A percentile compares a stretch with the other conserved stretches of the same genome.
phyloP scores from a whole-genome alignment of 2,329 filamentous ascomycete species.

The Diaporthe caulivora region DNA sequence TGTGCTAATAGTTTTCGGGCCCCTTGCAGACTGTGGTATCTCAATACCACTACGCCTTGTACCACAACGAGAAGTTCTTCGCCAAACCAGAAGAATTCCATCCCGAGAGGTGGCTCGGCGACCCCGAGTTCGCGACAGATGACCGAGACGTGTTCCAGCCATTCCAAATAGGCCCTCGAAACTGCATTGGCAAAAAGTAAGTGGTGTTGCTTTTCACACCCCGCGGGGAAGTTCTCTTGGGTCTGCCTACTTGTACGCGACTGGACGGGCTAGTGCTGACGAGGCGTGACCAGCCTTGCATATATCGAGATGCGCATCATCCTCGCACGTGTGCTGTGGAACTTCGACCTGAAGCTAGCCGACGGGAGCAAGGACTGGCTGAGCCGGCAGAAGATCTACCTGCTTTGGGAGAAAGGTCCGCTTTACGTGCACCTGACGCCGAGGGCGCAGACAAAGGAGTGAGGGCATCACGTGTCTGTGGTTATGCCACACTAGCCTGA shows the following conservation, averaged over 20 bases:
- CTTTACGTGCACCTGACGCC: constrained; percentile 46
- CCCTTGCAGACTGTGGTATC: constrained; percentile 47
- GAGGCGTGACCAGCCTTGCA: constrained; percentile 46
- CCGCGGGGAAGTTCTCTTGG: too few species aligned
- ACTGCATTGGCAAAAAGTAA: constrained; percentile 50
- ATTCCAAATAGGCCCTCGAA: constrained; percentile 48
- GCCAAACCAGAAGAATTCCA: constrained; percentile 48
- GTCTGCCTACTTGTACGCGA: neutral
- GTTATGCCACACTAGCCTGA: neutral
- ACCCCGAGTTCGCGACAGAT: constrained; percentile 36
- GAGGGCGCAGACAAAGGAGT: constrained; percentile 4
- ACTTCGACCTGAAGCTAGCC: constrained; percentile 49
- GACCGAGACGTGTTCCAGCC: constrained; percentile 43
- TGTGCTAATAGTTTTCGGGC: neutral
- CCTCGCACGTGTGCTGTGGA: constrained; percentile 49
- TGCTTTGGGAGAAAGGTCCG: constrained; percentile 48
- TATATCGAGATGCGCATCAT: constrained; percentile 53
- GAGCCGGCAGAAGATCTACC: constrained; percentile 44
- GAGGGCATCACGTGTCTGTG: neutral
- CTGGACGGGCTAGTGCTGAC: constrained; percentile 31
- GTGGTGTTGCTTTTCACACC: constrained; percentile 5
- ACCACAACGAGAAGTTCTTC: constrained; percentile 49
- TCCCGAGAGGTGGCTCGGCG: constrained; percentile 51
- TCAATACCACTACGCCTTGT: constrained; percentile 47
- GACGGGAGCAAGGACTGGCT: constrained; percentile 47